A percentile compares a stretch with the other conserved stretches of the same genome.
Conservation (phyloP, 2,329 filamentous ascomycete genomes). For the Ophiostoma himal-ulmi region DNA sequence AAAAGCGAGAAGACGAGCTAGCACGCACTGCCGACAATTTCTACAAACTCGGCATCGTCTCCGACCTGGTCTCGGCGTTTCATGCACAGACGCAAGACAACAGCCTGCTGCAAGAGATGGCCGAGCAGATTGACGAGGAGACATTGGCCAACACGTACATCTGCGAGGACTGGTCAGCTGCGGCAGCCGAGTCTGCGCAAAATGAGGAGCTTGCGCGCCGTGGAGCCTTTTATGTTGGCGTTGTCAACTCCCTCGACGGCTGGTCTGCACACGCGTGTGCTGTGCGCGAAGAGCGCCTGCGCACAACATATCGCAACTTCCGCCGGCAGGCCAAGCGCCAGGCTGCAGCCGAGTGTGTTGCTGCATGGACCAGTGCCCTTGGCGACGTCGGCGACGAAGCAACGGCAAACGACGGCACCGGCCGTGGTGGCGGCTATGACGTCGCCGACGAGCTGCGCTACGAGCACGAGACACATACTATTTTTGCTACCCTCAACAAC, state of each 20-base stretch:
- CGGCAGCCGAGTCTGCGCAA: conserved; percentile 9
- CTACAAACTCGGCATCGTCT: conserved; percentile 13
- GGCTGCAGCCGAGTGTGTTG: conserved; percentile 23
- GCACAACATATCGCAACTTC: conserved; percentile 23
- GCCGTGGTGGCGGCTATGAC: conserved; percentile 4
- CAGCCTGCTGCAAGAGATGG: conserved; percentile 3
- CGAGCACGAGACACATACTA: conserved; percentile 17
- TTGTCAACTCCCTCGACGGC: conserved; percentile 24
- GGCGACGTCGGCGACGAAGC: not conserved
- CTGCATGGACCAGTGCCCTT: conserved; percentile 20
- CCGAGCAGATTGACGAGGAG: conserved; percentile 12
- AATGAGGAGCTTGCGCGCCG: conserved; percentile 23
- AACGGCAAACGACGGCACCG: not conserved
- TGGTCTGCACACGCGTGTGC: conserved; percentile 23
- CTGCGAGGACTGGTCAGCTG: conserved; percentile 11
- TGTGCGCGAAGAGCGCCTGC: conserved; percentile 25
- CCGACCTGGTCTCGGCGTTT: not conserved
- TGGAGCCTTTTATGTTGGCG: conserved; percentile 27
- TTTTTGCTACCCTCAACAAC: conserved; percentile 22
- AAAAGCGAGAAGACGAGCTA: not conserved
- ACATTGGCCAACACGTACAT: conserved; percentile 14
- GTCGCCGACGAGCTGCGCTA: conserved; percentile 21
- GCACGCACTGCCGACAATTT: conserved; percentile 14
- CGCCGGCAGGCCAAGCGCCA: conserved; percentile 25
- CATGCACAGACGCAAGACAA: not conserved